Base-by-base conservation (phyloP, 768 basidiomycete species). In the Mycena sanguinolenta region DNA sequence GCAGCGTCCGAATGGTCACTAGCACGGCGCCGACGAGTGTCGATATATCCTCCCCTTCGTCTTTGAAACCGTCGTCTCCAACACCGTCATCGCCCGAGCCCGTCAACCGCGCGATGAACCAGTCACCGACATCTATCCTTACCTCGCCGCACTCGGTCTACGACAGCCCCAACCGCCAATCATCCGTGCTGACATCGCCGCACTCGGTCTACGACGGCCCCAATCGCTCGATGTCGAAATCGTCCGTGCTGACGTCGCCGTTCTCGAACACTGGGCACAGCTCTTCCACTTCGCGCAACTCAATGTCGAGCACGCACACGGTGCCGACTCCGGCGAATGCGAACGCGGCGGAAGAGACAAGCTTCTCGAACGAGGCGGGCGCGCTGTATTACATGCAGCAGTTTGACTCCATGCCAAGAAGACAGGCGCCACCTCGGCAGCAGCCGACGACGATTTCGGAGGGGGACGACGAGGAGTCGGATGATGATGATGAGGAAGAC, bases 311-410 rank as follows among this genome's bases (percentile, higher is more conserved):
- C 60, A 34, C 73, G 4, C 67, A 69, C 23, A 62, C 76, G 10
- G 67, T 75, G 5, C 55, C 76, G 2, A 42, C 71, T 3, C 53
- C 30, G 52, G 69, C 32, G 59, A 71, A 28, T 21, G 39, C 59
- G 32, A 32, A 42, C 36, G 67, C 67, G 28, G 71, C 73, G 27
- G 82, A 83, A 44, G 79, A 79, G 8, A 69, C 68, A 71, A 78
- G 82, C 79, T 78, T 91, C 30, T 81, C 83, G 57, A 80, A 83
- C 63, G 91, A 92, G 75, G 89, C 89, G 14, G 89, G 89, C 28
- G 90, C 91, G 16, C 77, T 93, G 50, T 92, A 87, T 79, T 92
- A 89, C 76, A 90, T 93, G 88, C 88, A 89, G 68, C 87, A 92
- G 71, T 78, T 86, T 58, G 84, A 86, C 76, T 75, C 75, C 46